Conservation (phyloP, 2,329 filamentous ascomycete genomes). For the Venturia nashicola region DNA sequence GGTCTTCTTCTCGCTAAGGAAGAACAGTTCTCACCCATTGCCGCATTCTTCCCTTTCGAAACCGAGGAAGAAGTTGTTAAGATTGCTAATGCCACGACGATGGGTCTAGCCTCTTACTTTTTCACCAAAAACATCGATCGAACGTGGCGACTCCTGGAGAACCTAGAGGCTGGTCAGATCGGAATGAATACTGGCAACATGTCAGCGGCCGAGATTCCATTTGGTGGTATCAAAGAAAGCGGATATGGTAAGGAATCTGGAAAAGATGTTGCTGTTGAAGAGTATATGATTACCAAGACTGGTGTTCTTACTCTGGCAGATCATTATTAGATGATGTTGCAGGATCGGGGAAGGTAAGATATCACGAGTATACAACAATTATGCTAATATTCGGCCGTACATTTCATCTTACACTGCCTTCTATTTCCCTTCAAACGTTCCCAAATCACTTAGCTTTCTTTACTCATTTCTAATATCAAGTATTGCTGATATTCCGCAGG, state of each 20-base stretch:
- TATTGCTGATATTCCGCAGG: no score
- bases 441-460: no score
- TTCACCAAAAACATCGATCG: slow-evolving; percentile 58
- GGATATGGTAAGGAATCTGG: slow-evolving; percentile 57
- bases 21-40: slow-evolving; percentile 54
- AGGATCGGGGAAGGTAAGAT: background rate
- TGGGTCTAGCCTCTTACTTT: slow-evolving; percentile 55
- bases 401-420: no score
- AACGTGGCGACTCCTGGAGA: slow-evolving; percentile 53
- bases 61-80: slow-evolving; percentile 52
- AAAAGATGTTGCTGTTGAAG: slow-evolving; percentile 51
- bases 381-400: background rate
- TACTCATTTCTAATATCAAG: no score
- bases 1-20: slow-evolving; percentile 46
- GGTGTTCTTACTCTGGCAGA: slow-evolving; percentile 49
- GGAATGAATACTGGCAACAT: slow-evolving; percentile 52
- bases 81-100: slow-evolving; percentile 45
- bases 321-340: slow-evolving; percentile 7
- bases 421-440: no score
- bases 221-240: slow-evolving; percentile 56
- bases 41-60: slow-evolving; percentile 52
- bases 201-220: slow-evolving; percentile 54
- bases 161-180: slow-evolving; percentile 44
- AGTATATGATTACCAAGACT: slow-evolving; percentile 53
- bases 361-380: background rate